Base-by-base conservation (phyloP, 176 grass and related monocot genomes). In the Rhynchospora pubera region DNA sequence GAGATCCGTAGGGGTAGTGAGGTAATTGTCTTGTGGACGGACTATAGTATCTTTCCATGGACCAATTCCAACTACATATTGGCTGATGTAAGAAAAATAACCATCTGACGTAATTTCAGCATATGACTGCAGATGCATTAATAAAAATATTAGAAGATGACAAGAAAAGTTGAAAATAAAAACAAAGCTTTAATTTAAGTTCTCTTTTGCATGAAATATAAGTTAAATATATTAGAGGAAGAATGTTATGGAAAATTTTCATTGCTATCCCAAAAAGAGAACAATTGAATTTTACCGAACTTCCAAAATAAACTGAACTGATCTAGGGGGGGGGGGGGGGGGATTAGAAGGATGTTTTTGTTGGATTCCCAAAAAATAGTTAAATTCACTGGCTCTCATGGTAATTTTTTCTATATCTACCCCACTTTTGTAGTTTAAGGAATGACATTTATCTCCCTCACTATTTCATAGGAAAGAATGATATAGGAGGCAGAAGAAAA, bases 41-140 rank as follows among this genome's bases (percentile, higher is more conserved):
- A 97, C 87, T 81, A 97, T 83, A 68, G 91, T 97, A 53, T 97
- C 93, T 84, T 97, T 97, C 91, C 91, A 93, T 52, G 91, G 91
- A 14, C 91, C 93, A 85, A 97, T 93, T 57, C 91, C 93, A 47
- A 93, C n/a, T 46, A 97, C 85, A 67, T 93, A 91, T 18, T 85
- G 69, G 52, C 80, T 88, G 85, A 97, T 97, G 77, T 91, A 97
- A 19, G 13, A 47, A 9, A 97, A 83, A 83, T 93, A 97, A 39
- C 24, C 70, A 58, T 91, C 39, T 14, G 93, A 97, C 56, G 89
- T 91, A 84, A 93, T 89, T 83, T 97, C 83, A 58, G 71, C 79
- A 61, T 91, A 97, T 1, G 93, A 88, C 91, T 93, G 87, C 81
- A 93, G 8, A 62, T 26, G 10, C 1, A 62, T 53, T n/a, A 56